These are phyloP conservation scores for Vishniacozyma victoriae DNA, from an alignment of 768 basidiomycete species.

Conservation along the genomic window DNA sequence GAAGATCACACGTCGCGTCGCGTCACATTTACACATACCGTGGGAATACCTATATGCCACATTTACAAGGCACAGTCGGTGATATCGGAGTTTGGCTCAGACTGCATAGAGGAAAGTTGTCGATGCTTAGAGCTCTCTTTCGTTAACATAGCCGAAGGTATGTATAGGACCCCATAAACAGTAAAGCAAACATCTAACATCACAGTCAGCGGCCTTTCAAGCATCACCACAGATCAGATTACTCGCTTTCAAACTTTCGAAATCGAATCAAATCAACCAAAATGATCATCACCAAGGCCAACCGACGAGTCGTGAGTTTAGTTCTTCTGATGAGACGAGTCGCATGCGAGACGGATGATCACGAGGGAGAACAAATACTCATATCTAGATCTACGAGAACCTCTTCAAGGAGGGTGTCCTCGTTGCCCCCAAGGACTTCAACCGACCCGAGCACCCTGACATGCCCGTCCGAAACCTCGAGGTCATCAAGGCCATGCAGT, in stretches of 20 bases:
- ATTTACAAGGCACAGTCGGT: too few species aligned
- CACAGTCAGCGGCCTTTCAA: constrained; percentile 44
- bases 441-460: constrained; percentile 94
- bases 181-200: background rate
- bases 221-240: constrained; percentile 19
- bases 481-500: constrained; percentile 68
- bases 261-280: constrained; percentile 18
- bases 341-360: background rate
- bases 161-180: too few species aligned
- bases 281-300: constrained; percentile 96
- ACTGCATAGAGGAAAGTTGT: too few species aligned
- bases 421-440: constrained; percentile 99
- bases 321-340: background rate
- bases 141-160: too few species aligned
- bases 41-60: too few species aligned
- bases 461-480: constrained; percentile 60
- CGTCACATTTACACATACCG: too few species aligned
- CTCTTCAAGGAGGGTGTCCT: constrained; percentile 99
- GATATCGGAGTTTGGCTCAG: too few species aligned
- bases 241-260: constrained; percentile 11
- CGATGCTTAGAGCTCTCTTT: too few species aligned
- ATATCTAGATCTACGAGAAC: constrained; percentile 79
- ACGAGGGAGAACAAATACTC: background rate
- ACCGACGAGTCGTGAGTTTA: constrained; percentile 61
- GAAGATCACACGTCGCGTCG: too few species aligned